Evolutionary conservation across 2,329 filamentous ascomycete species (phyloP).

Genomic region (Fusarium sp.): DNA sequence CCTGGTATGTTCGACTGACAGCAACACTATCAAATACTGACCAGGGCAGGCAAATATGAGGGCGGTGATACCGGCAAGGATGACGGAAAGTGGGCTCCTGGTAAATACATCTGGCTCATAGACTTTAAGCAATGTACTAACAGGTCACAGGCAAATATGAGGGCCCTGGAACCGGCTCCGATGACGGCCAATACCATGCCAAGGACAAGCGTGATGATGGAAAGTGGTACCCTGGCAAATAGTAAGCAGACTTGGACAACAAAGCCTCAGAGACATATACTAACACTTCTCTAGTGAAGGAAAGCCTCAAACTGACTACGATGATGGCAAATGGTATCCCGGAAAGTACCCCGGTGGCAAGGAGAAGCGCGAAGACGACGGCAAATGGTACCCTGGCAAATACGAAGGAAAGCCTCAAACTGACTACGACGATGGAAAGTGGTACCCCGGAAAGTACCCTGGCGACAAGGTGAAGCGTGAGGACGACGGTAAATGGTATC

Average conservation of each 20-base stretch:
- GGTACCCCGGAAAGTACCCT: constrained; percentile 28
- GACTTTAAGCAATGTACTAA: background rate
- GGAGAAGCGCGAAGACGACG: background rate
- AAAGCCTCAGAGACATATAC: background rate
- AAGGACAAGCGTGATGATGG: background rate
- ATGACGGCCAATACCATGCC: constrained; percentile 16
- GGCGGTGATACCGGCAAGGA: constrained; percentile 7
- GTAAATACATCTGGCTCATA: rapidly evolving
- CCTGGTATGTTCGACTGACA: background rate
- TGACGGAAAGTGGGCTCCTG: constrained; percentile 27
- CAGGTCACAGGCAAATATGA: constrained; percentile 24
- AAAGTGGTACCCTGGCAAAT: constrained; percentile 23
- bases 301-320: background rate
- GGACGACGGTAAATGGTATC: constrained; percentile 2
- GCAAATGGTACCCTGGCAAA: constrained; percentile 13
- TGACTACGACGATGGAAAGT: constrained; percentile 3
- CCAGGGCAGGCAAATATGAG: constrained; percentile 22
- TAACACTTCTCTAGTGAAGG: background rate
- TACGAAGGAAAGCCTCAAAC: constrained; percentile 2
- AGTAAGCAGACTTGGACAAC: background rate
- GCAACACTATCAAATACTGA: background rate
- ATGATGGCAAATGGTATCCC: constrained; percentile 26
- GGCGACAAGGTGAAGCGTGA: constrained; percentile 1
- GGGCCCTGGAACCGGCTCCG: constrained; percentile 1
- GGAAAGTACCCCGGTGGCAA: constrained; percentile 26